Evolutionary conservation across 306 rosid genomes (phyloP).

Genomic region (Cyclanthera cordifolia): DNA sequence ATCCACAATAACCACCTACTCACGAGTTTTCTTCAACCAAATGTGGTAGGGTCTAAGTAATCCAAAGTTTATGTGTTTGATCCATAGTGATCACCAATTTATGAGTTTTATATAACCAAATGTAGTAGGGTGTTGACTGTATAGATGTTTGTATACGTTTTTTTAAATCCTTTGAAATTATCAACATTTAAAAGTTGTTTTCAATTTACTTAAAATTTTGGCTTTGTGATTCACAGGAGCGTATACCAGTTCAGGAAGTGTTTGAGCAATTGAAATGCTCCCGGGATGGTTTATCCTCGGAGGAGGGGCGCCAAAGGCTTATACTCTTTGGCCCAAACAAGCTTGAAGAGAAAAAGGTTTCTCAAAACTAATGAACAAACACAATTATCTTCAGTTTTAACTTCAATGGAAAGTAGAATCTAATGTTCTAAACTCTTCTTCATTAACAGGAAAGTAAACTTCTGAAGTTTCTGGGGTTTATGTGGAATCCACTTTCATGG

Average conservation of each 20-base stretch:
- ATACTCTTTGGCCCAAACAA: slow-evolving; percentile 73
- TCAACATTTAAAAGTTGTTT: too few species aligned
- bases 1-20: too few species aligned
- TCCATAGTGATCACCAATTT: too few species aligned
- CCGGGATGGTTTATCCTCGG: slow-evolving; percentile 53
- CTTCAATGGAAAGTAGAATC: not conserved
- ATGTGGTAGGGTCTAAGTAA: too few species aligned
- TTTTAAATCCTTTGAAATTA: too few species aligned
- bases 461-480: slow-evolving; percentile 75
- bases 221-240: slow-evolving; percentile 32
- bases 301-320: slow-evolving; percentile 60
- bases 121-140: too few species aligned
- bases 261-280: slow-evolving; percentile 65
- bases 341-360: slow-evolving; percentile 68
- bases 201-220: not conserved
- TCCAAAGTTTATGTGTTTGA: too few species aligned
- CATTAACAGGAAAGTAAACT: slow-evolving; percentile 55
- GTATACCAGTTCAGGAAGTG: slow-evolving; percentile 70
- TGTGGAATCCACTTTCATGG: slow-evolving; percentile 98
- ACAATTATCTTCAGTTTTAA: not conserved
- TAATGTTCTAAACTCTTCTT: not conserved
- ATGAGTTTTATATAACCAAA: too few species aligned
- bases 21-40: too few species aligned
- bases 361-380: not conserved
- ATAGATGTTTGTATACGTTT: too few species aligned